Evolutionary conservation across 2,329 filamentous ascomycete genomes (phyloP).

Genomic region (Aspergillus udagawae): DNA sequence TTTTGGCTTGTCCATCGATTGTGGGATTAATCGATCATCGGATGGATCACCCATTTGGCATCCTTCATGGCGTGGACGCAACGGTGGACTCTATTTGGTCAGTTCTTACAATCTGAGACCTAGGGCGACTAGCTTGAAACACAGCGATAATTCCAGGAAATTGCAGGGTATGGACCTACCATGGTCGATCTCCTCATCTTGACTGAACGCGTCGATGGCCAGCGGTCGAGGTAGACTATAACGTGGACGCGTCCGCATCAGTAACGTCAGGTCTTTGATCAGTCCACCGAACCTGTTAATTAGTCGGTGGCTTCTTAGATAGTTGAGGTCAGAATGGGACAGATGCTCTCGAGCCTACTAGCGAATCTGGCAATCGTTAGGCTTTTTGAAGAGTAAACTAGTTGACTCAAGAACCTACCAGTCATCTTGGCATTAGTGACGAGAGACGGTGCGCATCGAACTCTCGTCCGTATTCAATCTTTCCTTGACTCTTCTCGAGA

Average conservation of each 20-base stretch:
- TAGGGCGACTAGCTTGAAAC: constrained; percentile 21
- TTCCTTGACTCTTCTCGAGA: constrained; percentile 35
- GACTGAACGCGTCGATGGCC: constrained; percentile 21
- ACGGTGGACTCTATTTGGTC: too few species aligned
- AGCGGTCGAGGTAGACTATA: constrained; percentile 32
- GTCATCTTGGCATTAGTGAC: constrained; percentile 32
- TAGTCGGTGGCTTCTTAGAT: constrained; percentile 24
- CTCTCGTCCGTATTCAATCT: constrained; percentile 34
- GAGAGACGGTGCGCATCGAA: constrained; percentile 35
- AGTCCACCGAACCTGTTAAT: constrained; percentile 12
- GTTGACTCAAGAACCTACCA: too few species aligned
- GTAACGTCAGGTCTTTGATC: not conserved
- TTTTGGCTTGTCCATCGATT: not conserved
- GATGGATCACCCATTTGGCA: not conserved
- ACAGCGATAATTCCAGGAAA: not conserved
- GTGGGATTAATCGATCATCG: not conserved
- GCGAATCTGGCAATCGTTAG: constrained; percentile 24
- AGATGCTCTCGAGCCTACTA: constrained; percentile 47
- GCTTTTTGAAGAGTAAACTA: too few species aligned
- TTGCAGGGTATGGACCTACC: not conserved
- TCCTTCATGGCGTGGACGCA: too few species aligned
- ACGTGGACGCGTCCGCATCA: not conserved
- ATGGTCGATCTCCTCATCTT: constrained; percentile 29
- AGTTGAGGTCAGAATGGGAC: constrained; percentile 36
- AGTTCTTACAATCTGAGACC: not conserved